Conservation (phyloP, 2,329 filamentous ascomycete species). For the Colletotrichum coccodes region DNA sequence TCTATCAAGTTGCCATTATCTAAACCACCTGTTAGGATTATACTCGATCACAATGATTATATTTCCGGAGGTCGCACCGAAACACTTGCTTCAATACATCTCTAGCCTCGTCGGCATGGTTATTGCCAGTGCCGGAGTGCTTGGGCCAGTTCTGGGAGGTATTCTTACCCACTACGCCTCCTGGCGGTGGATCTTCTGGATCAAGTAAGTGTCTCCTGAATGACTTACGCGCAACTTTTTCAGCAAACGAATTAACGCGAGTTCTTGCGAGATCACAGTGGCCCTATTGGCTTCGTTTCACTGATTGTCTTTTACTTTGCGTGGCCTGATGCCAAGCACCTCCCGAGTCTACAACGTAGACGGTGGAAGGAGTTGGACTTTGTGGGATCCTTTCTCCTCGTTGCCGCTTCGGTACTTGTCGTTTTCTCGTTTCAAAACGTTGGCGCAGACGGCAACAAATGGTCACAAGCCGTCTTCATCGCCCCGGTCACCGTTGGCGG, state of each 20-base stretch:
- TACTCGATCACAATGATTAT: conserved; percentile 68
- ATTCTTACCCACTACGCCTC: conserved; percentile 58
- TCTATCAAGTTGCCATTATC: conserved; percentile 17
- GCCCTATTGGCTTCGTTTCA: conserved; percentile 59
- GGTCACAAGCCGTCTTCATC: conserved; percentile 53
- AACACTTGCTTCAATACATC: conserved; percentile 51
- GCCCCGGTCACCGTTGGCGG: conserved; percentile 51
- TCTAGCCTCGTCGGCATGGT: conserved; percentile 59
- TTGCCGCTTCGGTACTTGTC: conserved; percentile 63
- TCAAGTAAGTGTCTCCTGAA: conserved; percentile 57
- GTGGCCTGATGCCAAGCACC: conserved; percentile 59
- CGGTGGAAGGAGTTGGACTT: conserved; percentile 63
- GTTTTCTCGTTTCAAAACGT: conserved; percentile 68
- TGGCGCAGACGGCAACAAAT: conserved; percentile 49
- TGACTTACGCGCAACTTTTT: too few relatives aligned
- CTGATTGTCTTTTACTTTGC: conserved; percentile 56
- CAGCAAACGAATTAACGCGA: background rate
- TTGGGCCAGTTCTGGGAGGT: conserved; percentile 63
- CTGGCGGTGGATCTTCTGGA: conserved; percentile 69
- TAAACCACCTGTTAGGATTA: conserved; percentile 48
- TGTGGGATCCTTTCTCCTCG: conserved; percentile 62
- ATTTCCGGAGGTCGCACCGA: conserved; percentile 59
- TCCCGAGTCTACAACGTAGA: conserved; percentile 49
- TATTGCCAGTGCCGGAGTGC: conserved; percentile 57
- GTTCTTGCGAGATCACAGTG: conserved; percentile 37